These are phyloP conservation scores for Sclerotinia nivalis DNA, from an alignment of 2,329 filamentous ascomycete species.

Conservation along the genomic window DNA sequence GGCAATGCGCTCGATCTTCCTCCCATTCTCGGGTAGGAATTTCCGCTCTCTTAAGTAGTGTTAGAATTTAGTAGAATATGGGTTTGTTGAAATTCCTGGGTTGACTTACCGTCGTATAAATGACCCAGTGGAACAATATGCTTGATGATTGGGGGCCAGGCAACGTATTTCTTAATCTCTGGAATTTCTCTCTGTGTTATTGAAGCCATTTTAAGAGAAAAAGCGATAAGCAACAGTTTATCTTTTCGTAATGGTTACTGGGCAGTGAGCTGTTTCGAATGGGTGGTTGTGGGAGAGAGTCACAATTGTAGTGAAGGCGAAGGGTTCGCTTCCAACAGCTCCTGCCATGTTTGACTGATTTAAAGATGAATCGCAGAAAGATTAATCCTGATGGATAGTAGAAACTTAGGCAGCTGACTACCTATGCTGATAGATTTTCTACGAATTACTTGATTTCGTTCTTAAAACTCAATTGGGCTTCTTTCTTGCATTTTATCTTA, in stretches of 20 bases:
- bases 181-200: background rate
- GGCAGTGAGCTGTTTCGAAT: background rate
- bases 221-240: background rate
- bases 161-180: slow-evolving; percentile 12
- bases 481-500: background rate
- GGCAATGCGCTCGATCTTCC: slow-evolving; percentile 28
- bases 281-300: background rate
- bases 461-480: background rate
- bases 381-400: background rate
- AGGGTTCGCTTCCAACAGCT: background rate
- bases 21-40: slow-evolving; percentile 29
- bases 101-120: slow-evolving; percentile 28
- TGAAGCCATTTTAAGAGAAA: slow-evolving; percentile 1
- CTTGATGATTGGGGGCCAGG: slow-evolving; percentile 21
- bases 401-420: background rate
- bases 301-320: background rate
- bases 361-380: slow-evolving; percentile 7
- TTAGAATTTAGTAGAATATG: slow-evolving; percentile 8
- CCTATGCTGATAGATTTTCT: background rate
- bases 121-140: slow-evolving; percentile 24
- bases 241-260: background rate
- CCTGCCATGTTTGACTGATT: background rate
- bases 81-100: background rate
- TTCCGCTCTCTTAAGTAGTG: slow-evolving; percentile 24
- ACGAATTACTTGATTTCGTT: background rate